Conservation (phyloP, 306 rosid genomes). For the Glycine tomentella region DNA sequence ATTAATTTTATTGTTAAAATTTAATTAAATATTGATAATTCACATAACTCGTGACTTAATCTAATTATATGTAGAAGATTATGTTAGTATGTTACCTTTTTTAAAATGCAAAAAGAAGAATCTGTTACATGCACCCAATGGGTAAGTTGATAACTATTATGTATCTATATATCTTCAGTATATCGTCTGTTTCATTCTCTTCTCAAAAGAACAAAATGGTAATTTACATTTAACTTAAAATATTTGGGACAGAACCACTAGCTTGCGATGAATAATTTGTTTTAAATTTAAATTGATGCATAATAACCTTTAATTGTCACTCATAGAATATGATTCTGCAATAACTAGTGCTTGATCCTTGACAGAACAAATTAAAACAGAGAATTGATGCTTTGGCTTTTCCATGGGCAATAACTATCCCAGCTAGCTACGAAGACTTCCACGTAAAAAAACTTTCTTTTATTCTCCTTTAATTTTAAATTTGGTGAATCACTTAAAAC, state of each 20-base stretch:
- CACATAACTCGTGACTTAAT: background rate
- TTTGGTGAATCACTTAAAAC: slow-evolving; percentile 19
- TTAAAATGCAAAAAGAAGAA: too few relatives aligned
- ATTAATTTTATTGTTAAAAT: background rate
- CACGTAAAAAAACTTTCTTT: slow-evolving; percentile 25
- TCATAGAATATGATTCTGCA: slow-evolving; percentile 55
- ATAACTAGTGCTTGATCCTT: too few relatives aligned
- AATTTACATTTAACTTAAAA: background rate
- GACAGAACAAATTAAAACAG: slow-evolving; percentile 31
- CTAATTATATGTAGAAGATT: background rate
- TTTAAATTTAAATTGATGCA: background rate
- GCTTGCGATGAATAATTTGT: slow-evolving; percentile 6
- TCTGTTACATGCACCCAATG: too few relatives aligned
- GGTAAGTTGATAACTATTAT: too few relatives aligned
- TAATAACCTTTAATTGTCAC: slow-evolving; percentile 34
- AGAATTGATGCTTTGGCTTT: slow-evolving; percentile 51
- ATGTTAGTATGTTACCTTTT: too few relatives aligned
- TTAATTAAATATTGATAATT: background rate
- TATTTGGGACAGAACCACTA: slow-evolving; percentile 21
- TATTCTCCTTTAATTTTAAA: background rate
- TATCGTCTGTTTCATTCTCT: too few relatives aligned
- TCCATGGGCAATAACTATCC: slow-evolving; percentile 39
- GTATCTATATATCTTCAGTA: too few relatives aligned
- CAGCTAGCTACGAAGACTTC: slow-evolving; percentile 27
- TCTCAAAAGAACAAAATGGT: background rate